Percentiles rank a stretch among this genome's conserved stretches.
Evolutionary conservation across 805 yeast genomes (phyloP).

Genomic region (Komagataella pseudopastoris): DNA sequence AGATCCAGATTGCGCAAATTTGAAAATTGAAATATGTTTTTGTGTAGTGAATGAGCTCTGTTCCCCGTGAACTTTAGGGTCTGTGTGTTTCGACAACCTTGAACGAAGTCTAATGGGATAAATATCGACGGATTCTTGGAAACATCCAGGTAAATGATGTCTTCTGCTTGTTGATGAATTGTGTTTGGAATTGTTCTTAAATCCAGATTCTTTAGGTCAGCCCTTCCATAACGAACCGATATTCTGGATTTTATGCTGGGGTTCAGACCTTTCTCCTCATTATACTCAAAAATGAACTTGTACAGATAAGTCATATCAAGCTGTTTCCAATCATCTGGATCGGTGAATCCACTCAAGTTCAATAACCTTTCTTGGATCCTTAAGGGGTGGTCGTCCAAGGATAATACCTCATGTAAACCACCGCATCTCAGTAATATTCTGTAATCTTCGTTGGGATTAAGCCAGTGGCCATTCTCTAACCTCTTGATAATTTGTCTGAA

Average conservation of each 20-base stretch:
- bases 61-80: slow-evolving; percentile 58
- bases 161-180: slow-evolving; percentile 67
- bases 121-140: slow-evolving; percentile 79
- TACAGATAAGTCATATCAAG: slow-evolving; percentile 73
- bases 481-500: neutral
- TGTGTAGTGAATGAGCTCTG: slow-evolving; percentile 64
- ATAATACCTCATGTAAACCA: slow-evolving; percentile 58
- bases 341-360: slow-evolving; percentile 64
- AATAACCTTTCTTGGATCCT: slow-evolving; percentile 63
- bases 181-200: slow-evolving; percentile 77
- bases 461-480: slow-evolving; percentile 2
- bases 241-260: slow-evolving; percentile 61
- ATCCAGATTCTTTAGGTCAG: slow-evolving; percentile 58
- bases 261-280: slow-evolving; percentile 43
- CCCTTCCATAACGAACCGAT: slow-evolving; percentile 55
- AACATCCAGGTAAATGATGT: slow-evolving; percentile 70
- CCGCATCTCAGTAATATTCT: slow-evolving; percentile 69
- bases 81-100: slow-evolving; percentile 57
- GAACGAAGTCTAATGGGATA: slow-evolving; percentile 76
- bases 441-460: slow-evolving; percentile 57
- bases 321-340: slow-evolving; percentile 61
- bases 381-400: slow-evolving; percentile 63
- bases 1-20: slow-evolving; percentile 55
- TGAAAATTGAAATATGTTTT: slow-evolving; percentile 55
- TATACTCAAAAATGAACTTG: slow-evolving; percentile 61